Evolutionary conservation across 257 asterid species (phyloP), one percentile per base, ranked within the genome.

Genomic region (Scutellaria baicalensis): DNA sequence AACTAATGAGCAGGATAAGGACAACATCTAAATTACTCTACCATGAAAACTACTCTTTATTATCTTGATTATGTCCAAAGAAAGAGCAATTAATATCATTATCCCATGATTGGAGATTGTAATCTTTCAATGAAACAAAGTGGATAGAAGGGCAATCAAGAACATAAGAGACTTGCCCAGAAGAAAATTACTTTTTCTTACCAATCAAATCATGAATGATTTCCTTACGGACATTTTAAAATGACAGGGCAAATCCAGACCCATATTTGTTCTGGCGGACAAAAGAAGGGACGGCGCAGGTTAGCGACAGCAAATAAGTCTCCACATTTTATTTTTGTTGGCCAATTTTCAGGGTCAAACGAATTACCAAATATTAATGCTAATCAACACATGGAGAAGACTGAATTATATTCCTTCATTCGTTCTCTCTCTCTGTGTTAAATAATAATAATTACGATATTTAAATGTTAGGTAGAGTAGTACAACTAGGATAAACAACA

Each of bases 201-300:
- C 20, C 33, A 42, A 54, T 6, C 6, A 54, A 48, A 48, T 48
- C 6, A 8, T 7, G 5, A 8, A 44, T 6, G 52, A 8, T 42
- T n/a, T n/a, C n/a, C n/a, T n/a, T n/a, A n/a, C n/a, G n/a, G n/a
- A n/a, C 27, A 9, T 54, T 64, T 16, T 17, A 66, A 14, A 55
- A 35, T 14, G 67, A 62, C 52, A 55, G 55, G n/a, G 43, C 52
- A 27, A 27, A 47, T n/a, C 21, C 36, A 8, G 38, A 47, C 51
- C 21, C 10, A 10, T 20, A 38, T 12, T 13, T 48, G 3, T 27
- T 59, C 16, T 70, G 9, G 75, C 67, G 18, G 74, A 66, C 66
- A 66, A 35, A 70, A 75, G 42, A 68, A 59, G 58, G 68, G 66
- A 64, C 70, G 35, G 61, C 54, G 70, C 52, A 43, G 68, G 68